A percentile compares a stretch with the other conserved stretches of the same genome.
Conservation (phyloP, 106 monocot species). For the Dioscorea dumetorum region DNA sequence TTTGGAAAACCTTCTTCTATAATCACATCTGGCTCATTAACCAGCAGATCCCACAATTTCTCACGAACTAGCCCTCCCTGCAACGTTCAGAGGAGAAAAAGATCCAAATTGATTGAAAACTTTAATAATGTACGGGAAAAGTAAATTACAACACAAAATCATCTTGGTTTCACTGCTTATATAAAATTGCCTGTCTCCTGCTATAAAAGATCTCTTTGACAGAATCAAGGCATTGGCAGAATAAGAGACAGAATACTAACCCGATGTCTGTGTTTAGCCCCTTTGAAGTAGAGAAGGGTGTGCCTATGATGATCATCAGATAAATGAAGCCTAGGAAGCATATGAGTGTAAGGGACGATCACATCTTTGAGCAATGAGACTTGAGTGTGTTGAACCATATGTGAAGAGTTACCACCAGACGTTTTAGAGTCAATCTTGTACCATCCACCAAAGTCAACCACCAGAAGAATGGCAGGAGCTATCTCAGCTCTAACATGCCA, state of each 20-base stretch:
- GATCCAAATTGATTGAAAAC: neutral
- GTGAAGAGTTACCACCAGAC: constrained; percentile 37
- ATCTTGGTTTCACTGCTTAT: no score
- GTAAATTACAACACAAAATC: no score
- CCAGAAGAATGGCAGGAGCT: constrained; percentile 72
- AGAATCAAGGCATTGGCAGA: neutral
- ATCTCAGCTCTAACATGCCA: constrained; percentile 91
- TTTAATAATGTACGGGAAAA: neutral
- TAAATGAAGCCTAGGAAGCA: constrained; percentile 58
- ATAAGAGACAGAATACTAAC: constrained; percentile 32
- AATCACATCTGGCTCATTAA: constrained; percentile 56
- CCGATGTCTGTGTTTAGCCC: constrained; percentile 86
- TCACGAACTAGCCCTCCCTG: constrained; percentile 87
- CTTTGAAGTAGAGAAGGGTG: constrained; percentile 90
- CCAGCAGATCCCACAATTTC: constrained; percentile 81
- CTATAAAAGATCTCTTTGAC: no score
- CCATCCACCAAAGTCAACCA: constrained; percentile 98
- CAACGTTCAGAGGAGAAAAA: neutral
- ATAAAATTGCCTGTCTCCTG: no score
- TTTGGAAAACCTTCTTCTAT: constrained; percentile 99
- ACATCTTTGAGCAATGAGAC: constrained; percentile 93
- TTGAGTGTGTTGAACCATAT: constrained; percentile 69
- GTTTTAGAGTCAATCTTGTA: constrained; percentile 75
- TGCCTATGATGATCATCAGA: constrained; percentile 47
- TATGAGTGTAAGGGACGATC: constrained; percentile 85